Percentiles rank a stretch among this genome's conserved stretches.
phyloP scores from a whole-genome alignment of 2,329 filamentous ascomycete genomes.

The Xylariaceae sp. region DNA sequence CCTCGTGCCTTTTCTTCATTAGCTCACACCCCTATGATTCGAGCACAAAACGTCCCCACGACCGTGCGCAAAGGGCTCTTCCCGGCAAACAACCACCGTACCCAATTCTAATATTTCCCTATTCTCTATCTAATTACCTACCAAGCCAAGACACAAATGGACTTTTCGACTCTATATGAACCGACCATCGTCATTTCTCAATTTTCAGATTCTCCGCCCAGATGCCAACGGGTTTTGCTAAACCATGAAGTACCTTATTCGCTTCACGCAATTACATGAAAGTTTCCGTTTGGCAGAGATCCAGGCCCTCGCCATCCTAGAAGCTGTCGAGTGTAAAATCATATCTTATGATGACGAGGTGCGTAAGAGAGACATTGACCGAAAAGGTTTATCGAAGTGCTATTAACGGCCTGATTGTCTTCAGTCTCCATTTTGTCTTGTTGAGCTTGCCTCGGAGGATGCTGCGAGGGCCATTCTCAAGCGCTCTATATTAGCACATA shows the following conservation, averaged over 20 bases:
- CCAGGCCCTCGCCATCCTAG: constrained; percentile 67
- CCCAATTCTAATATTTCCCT: no score
- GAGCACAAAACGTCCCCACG: constrained; percentile 6
- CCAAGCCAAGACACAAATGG: constrained; percentile 17
- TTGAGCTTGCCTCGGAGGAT: constrained; percentile 59
- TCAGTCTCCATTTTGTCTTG: constrained; percentile 81
- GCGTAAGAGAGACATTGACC: constrained; percentile 33
- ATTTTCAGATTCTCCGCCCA: neutral
- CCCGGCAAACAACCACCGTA: neutral
- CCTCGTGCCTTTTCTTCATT: constrained; percentile 8
- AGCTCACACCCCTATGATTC: constrained; percentile 16
- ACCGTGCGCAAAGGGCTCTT: constrained; percentile 9
- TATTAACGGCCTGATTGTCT: neutral
- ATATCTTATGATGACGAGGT: constrained; percentile 71
- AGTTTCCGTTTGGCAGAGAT: constrained; percentile 85
- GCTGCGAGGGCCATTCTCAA: constrained; percentile 62
- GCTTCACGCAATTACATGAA: constrained; percentile 85
- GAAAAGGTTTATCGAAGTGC: neutral
- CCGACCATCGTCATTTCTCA: constrained; percentile 3
- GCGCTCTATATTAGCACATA: constrained; percentile 75
- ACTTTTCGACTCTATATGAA: constrained; percentile 11
- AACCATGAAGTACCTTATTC: constrained; percentile 72
- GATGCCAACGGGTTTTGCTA: neutral
- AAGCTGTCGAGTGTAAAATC: constrained; percentile 62
- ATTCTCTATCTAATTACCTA: no score